Evolutionary conservation across 805 yeast species (phyloP).

Genomic region (Lipomyces orientalis): DNA sequence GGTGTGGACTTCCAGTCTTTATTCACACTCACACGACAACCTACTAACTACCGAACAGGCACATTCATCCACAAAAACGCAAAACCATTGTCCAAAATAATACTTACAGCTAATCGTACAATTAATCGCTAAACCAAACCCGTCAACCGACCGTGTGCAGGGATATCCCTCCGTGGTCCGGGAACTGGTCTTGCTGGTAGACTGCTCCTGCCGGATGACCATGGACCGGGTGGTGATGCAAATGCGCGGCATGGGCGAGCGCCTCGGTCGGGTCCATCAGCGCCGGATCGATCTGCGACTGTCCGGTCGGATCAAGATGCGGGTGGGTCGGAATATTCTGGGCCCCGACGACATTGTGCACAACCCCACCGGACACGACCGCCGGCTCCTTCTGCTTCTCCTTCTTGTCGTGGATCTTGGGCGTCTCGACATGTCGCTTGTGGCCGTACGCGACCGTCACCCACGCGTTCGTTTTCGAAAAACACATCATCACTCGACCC

Average conservation of each 20-base stretch:
- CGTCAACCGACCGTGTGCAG: constrained; percentile 10
- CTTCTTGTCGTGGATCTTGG: constrained; percentile 34
- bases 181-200: constrained; percentile 4
- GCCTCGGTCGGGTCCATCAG: constrained; percentile 28
- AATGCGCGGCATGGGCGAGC: constrained; percentile 12
- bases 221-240: constrained; percentile 15
- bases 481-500: constrained; percentile 32
- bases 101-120: not conserved
- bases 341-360: not conserved
- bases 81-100: not conserved
- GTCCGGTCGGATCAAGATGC: constrained; percentile 1
- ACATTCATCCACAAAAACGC: too few relatives aligned
- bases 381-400: constrained; percentile 3
- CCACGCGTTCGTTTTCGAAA: constrained; percentile 34
- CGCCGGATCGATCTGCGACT: constrained; percentile 26
- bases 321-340: not conserved
- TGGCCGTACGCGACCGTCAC: constrained; percentile 33
- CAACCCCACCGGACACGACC: not conserved
- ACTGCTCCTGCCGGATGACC: constrained; percentile 14
- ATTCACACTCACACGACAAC: too few relatives aligned
- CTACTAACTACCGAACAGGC: too few relatives aligned
- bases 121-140: not conserved
- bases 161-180: not conserved
- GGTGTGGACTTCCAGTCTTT: too few relatives aligned
- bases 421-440: constrained; percentile 32